Conservation (phyloP, 768 basidiomycete species). For the Grammothele lineata region DNA sequence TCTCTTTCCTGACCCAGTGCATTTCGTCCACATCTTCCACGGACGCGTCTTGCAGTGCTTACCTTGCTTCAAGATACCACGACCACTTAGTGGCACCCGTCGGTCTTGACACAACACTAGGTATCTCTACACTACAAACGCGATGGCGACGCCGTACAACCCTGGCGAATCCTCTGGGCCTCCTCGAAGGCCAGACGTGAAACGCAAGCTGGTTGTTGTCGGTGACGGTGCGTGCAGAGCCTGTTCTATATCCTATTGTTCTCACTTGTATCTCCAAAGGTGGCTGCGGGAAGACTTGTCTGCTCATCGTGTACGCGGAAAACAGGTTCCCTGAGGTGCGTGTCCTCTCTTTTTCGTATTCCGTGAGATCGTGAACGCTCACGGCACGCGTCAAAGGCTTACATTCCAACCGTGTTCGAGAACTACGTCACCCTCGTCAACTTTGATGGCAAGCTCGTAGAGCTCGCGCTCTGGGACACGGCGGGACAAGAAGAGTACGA, state of each 20-base stretch:
- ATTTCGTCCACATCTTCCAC: too few relatives aligned
- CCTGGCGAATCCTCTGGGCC: conserved; percentile 14
- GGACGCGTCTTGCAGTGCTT: too few relatives aligned
- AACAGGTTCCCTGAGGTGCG: conserved; percentile 93
- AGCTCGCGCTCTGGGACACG: conserved; percentile 98
- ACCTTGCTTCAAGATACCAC: too few relatives aligned
- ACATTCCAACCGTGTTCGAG: conserved; percentile 92
- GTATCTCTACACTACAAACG: too few relatives aligned
- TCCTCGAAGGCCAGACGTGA: conserved; percentile 65
- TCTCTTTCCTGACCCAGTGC: background rate
- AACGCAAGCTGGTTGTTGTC: conserved; percentile 85
- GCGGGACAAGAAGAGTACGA: conserved; percentile 98
- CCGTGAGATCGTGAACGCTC: too few relatives aligned
- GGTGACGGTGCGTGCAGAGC: conserved; percentile 65
- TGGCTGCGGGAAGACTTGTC: conserved; percentile 91
- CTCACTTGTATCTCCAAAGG: conserved; percentile 35
- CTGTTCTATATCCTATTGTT: conserved; percentile 6
- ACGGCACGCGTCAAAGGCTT: conserved; percentile 50
- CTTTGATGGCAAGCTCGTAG: conserved; percentile 85
- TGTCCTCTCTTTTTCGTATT: conserved; percentile 2
- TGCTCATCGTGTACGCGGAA: conserved; percentile 94
- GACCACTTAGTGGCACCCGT: too few relatives aligned
- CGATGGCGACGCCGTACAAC: conserved; percentile 15
- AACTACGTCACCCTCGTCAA: conserved; percentile 88
- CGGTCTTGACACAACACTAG: too few relatives aligned